Conservation (phyloP, 441 rosid genomes). For the Bocquillonia castaneifolia region DNA sequence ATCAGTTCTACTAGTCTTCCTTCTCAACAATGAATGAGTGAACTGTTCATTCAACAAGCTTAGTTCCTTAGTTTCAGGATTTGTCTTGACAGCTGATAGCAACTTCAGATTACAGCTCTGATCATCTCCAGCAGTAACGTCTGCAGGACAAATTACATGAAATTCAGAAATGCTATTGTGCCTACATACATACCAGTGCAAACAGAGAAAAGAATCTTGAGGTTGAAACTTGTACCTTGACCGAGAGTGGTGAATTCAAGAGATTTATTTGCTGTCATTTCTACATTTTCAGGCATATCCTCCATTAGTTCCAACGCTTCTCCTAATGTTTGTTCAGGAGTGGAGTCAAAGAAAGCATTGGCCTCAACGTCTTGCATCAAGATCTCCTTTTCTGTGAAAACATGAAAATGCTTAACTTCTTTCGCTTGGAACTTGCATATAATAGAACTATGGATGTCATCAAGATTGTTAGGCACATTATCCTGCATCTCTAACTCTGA, state of each 20-base stretch:
- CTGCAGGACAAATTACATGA: constrained; percentile 17
- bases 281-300: background rate
- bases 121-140: constrained; percentile 15
- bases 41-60: constrained; percentile 7
- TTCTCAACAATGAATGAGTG: constrained; percentile 15
- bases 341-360: background rate
- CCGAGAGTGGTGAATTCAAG: background rate
- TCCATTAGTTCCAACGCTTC: background rate
- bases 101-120: constrained; percentile 8
- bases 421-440: constrained; percentile 1
- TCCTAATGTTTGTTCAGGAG: constrained; percentile 8
- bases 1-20: background rate
- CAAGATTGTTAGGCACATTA: background rate
- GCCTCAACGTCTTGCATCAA: background rate
- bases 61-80: constrained; percentile 11
- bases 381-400: background rate
- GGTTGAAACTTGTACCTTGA: constrained; percentile 17
- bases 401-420: background rate
- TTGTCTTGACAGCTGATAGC: constrained; percentile 3
- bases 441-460: constrained; percentile 9
- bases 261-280: constrained; percentile 7
- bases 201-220: background rate
- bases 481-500: constrained; percentile 16
- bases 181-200: background rate
- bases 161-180: background rate